phyloP scores from a whole-genome alignment of 106 monocot genomes.

The Allium sativum region DNA sequence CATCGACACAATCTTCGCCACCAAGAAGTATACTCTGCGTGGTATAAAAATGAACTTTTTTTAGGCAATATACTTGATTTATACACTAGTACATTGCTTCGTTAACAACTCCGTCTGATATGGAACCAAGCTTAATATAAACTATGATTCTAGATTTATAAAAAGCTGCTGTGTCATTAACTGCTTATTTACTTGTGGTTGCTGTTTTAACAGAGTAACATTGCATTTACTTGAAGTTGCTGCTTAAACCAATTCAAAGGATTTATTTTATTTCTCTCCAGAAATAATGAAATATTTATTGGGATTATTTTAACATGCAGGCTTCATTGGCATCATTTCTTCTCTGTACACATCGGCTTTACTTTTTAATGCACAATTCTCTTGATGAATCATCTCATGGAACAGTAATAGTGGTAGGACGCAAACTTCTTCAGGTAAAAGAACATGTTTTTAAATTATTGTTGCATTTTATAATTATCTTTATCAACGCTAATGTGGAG shows the following conservation, averaged over 20 bases:
- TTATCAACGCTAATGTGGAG: no score
- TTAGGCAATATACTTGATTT: not conserved
- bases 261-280: no score
- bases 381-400: slow-evolving; percentile 13
- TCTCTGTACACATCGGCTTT: slow-evolving; percentile 16
- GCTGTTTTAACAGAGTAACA: no score
- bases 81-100: not conserved
- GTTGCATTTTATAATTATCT: no score
- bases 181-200: no score
- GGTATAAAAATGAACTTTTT: slow-evolving; percentile 22
- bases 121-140: no score
- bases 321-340: slow-evolving; percentile 26
- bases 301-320: slow-evolving; percentile 21
- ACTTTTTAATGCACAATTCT: slow-evolving; percentile 8
- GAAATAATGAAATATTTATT: no score
- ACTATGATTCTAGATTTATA: no score
- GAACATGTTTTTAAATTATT: not conserved
- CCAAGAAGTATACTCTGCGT: slow-evolving; percentile 48
- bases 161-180: no score
- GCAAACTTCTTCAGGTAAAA: slow-evolving; percentile 62
- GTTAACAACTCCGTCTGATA: not conserved
- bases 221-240: no score
- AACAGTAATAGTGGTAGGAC: slow-evolving; percentile 40
- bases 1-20: slow-evolving; percentile 24
- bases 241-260: no score